Evolutionary conservation across 805 yeast species (phyloP).

Genomic region (Kuraishia cidri): DNA sequence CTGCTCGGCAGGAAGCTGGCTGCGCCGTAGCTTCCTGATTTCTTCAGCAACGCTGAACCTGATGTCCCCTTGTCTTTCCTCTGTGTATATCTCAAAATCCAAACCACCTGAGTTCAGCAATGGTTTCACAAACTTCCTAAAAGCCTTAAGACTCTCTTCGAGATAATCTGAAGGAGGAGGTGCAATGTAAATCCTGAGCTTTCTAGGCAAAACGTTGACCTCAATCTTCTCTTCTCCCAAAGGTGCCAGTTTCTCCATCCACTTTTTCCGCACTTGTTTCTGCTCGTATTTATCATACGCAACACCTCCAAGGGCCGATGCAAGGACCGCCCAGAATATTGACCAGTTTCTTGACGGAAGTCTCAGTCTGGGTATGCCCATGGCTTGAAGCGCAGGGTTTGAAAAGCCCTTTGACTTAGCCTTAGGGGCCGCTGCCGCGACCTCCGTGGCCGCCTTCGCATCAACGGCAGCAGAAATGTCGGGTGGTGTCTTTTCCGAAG

Average conservation of each 20-base stretch:
- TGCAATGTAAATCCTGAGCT: constrained; percentile 73
- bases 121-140: constrained; percentile 80
- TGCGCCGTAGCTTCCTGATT: constrained; percentile 60
- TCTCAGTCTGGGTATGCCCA: constrained; percentile 74
- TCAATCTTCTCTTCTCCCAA: constrained; percentile 35
- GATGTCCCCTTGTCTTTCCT: constrained; percentile 83
- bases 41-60: constrained; percentile 75
- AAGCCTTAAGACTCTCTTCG: constrained; percentile 62
- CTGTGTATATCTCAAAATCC: constrained; percentile 73
- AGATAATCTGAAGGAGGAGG: constrained; percentile 96
- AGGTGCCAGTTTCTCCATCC: constrained; percentile 51
- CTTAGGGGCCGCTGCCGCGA: too few relatives aligned
- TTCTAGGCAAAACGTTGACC: constrained; percentile 55
- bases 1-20: constrained; percentile 15
- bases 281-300: constrained; percentile 76
- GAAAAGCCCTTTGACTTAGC: too few relatives aligned
- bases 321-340: constrained; percentile 73
- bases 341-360: constrained; percentile 92
- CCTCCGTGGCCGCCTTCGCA: too few relatives aligned
- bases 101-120: constrained; percentile 74
- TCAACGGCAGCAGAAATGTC: too few relatives aligned
- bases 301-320: constrained; percentile 63
- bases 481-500: too few relatives aligned
- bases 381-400: constrained; percentile 77
- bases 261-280: constrained; percentile 49